Evolutionary conservation across 305 asterid genomes (phyloP).

Genomic region (Plantago rigida): DNA sequence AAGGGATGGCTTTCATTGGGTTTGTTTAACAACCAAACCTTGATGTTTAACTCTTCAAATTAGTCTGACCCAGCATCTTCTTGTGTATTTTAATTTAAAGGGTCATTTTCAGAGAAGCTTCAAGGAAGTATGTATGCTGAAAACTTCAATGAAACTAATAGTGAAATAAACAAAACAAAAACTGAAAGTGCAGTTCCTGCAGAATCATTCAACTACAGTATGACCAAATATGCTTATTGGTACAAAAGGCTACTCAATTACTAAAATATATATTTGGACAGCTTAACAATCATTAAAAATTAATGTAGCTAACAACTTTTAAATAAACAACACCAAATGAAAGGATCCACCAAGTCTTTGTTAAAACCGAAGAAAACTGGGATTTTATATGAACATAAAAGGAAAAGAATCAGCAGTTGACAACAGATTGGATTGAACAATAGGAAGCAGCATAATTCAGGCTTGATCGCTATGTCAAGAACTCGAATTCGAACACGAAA

Average conservation of each 20-base stretch:
- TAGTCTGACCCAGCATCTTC: too few relatives aligned
- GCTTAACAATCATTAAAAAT: background rate
- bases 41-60: too few relatives aligned
- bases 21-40: too few relatives aligned
- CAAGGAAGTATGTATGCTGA: slow-evolving; percentile 11
- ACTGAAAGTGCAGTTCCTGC: background rate
- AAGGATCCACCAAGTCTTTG: background rate
- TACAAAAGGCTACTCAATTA: background rate
- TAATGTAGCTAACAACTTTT: background rate
- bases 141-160: background rate
- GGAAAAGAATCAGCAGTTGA: too few relatives aligned
- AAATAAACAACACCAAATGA: background rate
- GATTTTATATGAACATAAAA: too few relatives aligned
- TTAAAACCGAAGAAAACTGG: background rate
- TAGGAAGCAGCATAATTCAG: too few relatives aligned
- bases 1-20: too few relatives aligned
- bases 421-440: background rate
- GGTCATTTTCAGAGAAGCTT: slow-evolving; percentile 18
- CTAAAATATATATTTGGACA: background rate
- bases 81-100: background rate
- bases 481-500: background rate
- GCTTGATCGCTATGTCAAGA: too few relatives aligned
- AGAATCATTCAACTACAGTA: background rate
- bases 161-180: too few relatives aligned
- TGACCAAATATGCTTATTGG: background rate